Conservation (phyloP, 2,329 filamentous ascomycete species). For the Colletotrichum karsti region DNA sequence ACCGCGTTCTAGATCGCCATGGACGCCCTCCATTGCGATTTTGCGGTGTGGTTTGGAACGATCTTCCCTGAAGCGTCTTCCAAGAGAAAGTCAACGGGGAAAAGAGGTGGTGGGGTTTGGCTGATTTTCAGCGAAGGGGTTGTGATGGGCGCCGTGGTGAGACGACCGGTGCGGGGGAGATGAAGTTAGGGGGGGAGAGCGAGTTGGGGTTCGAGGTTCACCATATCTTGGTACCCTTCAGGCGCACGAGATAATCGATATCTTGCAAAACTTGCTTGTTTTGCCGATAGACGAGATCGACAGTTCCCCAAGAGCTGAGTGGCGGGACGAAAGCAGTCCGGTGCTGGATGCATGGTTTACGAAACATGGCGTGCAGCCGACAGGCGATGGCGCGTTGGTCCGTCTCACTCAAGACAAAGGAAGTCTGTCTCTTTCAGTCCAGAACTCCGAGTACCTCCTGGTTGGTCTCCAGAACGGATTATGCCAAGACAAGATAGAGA, state of each 20-base stretch:
- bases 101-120: background rate
- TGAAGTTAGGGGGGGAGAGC: background rate
- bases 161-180: slow-evolving; percentile 23
- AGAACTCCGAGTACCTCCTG: background rate
- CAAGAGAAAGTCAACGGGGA: background rate
- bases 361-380: slow-evolving; percentile 8
- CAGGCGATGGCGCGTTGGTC: background rate
- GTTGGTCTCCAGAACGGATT: background rate
- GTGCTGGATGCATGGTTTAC: background rate
- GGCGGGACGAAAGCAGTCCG: background rate
- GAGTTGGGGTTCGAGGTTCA: background rate
- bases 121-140: background rate
- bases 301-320: background rate
- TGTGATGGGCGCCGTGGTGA: slow-evolving; percentile 2
- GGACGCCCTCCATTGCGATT: slow-evolving; percentile 15
- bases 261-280: background rate
- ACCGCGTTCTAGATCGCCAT: slow-evolving; percentile 24
- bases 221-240: too few relatives aligned
- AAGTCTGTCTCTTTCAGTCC: background rate
- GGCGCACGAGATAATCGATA: background rate
- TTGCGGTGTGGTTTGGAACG: slow-evolving; percentile 24
- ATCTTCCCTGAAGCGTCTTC: slow-evolving; percentile 8
- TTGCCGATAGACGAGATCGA: slow-evolving; percentile 13
- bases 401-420: slow-evolving; percentile 12
- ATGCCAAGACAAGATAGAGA: background rate